Evolutionary conservation across 768 basidiomycete species (phyloP).

Genomic region (Boletus tomentosulus): DNA sequence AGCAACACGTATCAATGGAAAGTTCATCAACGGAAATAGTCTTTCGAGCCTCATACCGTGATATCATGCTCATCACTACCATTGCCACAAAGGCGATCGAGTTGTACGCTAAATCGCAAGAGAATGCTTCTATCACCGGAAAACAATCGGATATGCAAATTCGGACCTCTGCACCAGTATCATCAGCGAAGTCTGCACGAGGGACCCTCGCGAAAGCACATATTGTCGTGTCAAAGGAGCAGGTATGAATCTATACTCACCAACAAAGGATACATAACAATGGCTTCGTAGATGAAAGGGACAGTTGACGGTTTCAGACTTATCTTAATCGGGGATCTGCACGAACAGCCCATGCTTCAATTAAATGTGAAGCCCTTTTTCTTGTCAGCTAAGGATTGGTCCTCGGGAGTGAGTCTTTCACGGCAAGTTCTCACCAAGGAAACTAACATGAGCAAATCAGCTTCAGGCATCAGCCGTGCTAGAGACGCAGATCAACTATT

Average conservation of each 20-base stretch:
- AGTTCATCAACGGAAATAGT: conserved; percentile 77
- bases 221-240: conserved; percentile 71
- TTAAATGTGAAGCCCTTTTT: conserved; percentile 82
- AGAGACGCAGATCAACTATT: conserved; percentile 84
- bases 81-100: conserved; percentile 86
- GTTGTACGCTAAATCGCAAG: conserved; percentile 53
- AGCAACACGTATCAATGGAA: conserved; percentile 81
- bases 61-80: conserved; percentile 82
- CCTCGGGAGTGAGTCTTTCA: conserved; percentile 61
- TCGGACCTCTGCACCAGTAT: neutral
- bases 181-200: conserved; percentile 4
- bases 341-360: conserved; percentile 93
- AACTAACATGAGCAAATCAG: conserved; percentile 37
- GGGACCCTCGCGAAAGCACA: conserved; percentile 35
- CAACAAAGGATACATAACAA: conserved; percentile 1
- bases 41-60: conserved; percentile 92
- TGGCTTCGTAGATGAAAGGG: conserved; percentile 60
- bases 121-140: conserved; percentile 5
- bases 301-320: conserved; percentile 90
- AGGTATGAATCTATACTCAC: conserved; percentile 44
- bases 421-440: neutral
- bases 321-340: conserved; percentile 89
- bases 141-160: conserved; percentile 8
- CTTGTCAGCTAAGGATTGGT: conserved; percentile 88
- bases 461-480: conserved; percentile 80